Evolutionary conservation across 768 basidiomycete species (phyloP).

Genomic region (Chalciporus piperatus): DNA sequence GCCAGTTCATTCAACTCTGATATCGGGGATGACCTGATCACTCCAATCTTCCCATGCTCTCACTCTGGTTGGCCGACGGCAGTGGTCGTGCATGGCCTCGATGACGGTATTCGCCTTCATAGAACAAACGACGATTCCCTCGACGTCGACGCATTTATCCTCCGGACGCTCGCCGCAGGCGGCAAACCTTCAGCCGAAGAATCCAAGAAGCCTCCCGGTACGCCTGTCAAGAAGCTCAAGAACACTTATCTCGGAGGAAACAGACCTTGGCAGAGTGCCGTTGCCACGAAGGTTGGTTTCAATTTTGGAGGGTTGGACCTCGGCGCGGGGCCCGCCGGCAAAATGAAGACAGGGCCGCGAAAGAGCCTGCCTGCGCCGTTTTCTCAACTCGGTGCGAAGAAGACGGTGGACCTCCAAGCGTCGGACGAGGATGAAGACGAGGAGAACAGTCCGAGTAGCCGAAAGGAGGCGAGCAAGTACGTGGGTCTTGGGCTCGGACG

Average conservation of each 20-base stretch:
- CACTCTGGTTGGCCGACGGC: constrained; percentile 64
- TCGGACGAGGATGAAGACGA: constrained; percentile 64
- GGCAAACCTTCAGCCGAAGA: constrained; percentile 44
- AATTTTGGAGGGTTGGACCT: constrained; percentile 42
- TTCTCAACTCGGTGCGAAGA: constrained; percentile 39
- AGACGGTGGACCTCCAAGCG: constrained; percentile 29
- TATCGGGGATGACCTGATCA: constrained; percentile 63
- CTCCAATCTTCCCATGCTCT: constrained; percentile 56
- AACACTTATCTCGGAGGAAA: constrained; percentile 54
- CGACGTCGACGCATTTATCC: constrained; percentile 69
- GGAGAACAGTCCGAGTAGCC: constrained; percentile 60
- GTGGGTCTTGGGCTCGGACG: constrained; percentile 65
- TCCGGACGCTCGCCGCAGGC: constrained; percentile 61
- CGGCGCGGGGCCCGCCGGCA: constrained; percentile 35
- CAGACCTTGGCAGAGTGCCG: constrained; percentile 80
- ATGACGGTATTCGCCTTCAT: constrained; percentile 33
- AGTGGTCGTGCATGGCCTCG: constrained; percentile 37
- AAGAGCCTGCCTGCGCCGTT: constrained; percentile 79
- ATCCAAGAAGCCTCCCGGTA: constrained; percentile 68
- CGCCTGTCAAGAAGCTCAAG: constrained; percentile 76
- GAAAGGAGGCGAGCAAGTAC: constrained; percentile 52
- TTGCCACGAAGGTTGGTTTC: constrained; percentile 61
- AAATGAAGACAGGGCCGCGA: constrained; percentile 51
- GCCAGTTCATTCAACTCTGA: constrained; percentile 60
- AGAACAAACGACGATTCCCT: constrained; percentile 26